Conservation (phyloP, 1,284 basidiomycete species). For the Peniophora sp. region DNA sequence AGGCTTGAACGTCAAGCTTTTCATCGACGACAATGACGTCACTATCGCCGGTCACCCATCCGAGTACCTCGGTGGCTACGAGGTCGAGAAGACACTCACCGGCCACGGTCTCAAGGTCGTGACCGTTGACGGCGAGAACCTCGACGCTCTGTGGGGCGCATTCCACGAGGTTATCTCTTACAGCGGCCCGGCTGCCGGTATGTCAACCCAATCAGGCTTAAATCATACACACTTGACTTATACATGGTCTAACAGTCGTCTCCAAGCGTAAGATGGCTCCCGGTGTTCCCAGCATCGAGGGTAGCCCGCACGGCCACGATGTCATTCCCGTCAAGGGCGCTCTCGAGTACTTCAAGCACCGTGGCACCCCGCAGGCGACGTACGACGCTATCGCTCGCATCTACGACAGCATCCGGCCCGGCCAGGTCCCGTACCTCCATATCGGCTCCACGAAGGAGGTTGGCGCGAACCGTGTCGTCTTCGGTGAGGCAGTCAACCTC, state of each 20-base stretch:
- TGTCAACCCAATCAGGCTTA: conserved; percentile 12
- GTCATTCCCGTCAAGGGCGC: conserved; percentile 75
- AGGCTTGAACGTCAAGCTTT: conserved; percentile 70
- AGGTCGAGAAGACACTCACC: conserved; percentile 59
- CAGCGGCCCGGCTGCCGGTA: conserved; percentile 71
- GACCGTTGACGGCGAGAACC: conserved; percentile 66
- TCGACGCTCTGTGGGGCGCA: conserved; percentile 68
- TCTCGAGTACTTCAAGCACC: conserved; percentile 59
- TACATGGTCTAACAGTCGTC: conserved; percentile 37
- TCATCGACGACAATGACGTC: conserved; percentile 85
- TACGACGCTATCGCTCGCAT: conserved; percentile 46
- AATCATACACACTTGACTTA: not conserved
- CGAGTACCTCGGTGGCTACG: conserved; percentile 73
- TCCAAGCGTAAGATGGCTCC: conserved; percentile 76
- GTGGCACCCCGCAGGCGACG: conserved; percentile 51
- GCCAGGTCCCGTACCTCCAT: conserved; percentile 48
- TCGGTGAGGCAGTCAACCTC: conserved; percentile 74
- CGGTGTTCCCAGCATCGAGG: conserved; percentile 72
- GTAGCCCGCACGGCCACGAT: conserved; percentile 73
- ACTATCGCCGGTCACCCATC: conserved; percentile 84
- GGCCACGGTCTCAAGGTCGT: conserved; percentile 77
- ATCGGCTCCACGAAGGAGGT: conserved; percentile 64
- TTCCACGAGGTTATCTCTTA: conserved; percentile 47
- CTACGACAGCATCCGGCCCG: conserved; percentile 60
- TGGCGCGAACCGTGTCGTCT: conserved; percentile 73